A percentile compares a stretch with the other conserved stretches of the same genome.
These are phyloP conservation scores for Sporodiniella umbellata DNA, from an alignment of 371 early-diverging fungal genomes.

Conservation along the genomic window DNA sequence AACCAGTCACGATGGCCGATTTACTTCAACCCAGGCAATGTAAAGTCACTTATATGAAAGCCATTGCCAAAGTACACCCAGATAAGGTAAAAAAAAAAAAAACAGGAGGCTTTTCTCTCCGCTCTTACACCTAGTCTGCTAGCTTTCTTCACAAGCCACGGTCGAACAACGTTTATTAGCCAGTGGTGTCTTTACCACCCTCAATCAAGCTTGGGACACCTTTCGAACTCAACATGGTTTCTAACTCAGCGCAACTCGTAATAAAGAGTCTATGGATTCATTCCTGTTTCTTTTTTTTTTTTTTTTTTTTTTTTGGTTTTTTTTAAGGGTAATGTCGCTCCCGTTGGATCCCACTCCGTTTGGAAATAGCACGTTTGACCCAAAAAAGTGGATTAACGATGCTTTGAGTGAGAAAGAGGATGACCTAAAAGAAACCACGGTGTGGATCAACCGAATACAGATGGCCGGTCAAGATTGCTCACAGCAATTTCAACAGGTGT, in stretches of 20 bases:
- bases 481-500: conserved; percentile 44
- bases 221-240: conserved; percentile 42
- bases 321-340: too few relatives aligned
- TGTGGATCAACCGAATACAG: conserved; percentile 59
- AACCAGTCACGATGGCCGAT: conserved; percentile 75
- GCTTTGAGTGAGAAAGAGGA: conserved; percentile 23
- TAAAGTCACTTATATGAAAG: conserved; percentile 89
- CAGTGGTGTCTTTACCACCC: conserved; percentile 77
- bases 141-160: conserved; percentile 55
- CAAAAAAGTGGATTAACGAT: conserved; percentile 65
- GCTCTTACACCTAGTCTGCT: conserved; percentile 1
- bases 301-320: neutral
- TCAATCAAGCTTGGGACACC: conserved; percentile 94
- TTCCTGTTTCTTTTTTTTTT: conserved; percentile 4
- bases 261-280: too few relatives aligned
- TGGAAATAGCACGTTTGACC: too few relatives aligned
- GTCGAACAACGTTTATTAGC: conserved; percentile 86
- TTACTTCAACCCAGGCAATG: conserved; percentile 83
- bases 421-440: conserved; percentile 44
- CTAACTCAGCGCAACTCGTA: too few relatives aligned
- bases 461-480: conserved; percentile 52
- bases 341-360: too few relatives aligned
- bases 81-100: conserved; percentile 72
- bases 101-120: neutral
- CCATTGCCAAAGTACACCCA: conserved; percentile 92